These are phyloP conservation scores for Neurospora sp. DNA, from an alignment of 495 filamentous ascomycete species.

Conservation along the genomic window DNA sequence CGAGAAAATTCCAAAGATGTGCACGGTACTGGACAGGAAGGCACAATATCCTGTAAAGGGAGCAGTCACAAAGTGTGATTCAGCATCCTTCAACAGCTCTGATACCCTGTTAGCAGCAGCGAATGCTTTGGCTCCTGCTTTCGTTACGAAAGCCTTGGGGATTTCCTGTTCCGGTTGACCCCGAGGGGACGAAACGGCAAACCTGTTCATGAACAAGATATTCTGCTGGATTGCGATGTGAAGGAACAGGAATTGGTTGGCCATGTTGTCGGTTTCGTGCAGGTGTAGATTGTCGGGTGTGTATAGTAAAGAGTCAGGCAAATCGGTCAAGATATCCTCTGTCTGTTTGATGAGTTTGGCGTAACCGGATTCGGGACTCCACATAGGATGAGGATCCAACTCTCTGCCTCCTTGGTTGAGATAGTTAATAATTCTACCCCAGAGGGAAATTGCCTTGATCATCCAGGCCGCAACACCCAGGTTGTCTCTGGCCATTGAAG, in stretches of 20 bases:
- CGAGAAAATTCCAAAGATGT: constrained; percentile 86
- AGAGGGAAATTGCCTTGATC: constrained; percentile 74
- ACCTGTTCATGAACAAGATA: constrained; percentile 81
- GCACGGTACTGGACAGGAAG: constrained; percentile 83
- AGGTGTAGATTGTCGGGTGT: constrained; percentile 73
- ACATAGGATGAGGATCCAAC: constrained; percentile 63
- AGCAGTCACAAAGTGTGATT: constrained; percentile 70
- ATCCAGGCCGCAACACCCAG: constrained; percentile 95
- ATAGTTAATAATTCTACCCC: constrained; percentile 84
- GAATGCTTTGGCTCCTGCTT: constrained; percentile 65
- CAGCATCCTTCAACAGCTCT: constrained; percentile 66
- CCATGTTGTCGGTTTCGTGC: constrained; percentile 73
- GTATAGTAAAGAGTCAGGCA: constrained; percentile 64
- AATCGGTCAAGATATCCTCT: constrained; percentile 54
- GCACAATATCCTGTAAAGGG: constrained; percentile 94
- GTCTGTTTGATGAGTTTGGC: constrained; percentile 58
- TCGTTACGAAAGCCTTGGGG: constrained; percentile 69
- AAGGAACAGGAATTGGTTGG: constrained; percentile 89
- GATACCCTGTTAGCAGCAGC: constrained; percentile 89
- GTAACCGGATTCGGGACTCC: constrained; percentile 73
- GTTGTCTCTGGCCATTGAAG: constrained; percentile 64
- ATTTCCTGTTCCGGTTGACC: constrained; percentile 61
- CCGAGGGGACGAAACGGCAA: constrained; percentile 65
- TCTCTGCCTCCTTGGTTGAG: constrained; percentile 87
- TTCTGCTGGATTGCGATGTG: constrained; percentile 87